phyloP scores from a whole-genome alignment of 306 rosid genomes.

The Cucurbita moschata region DNA sequence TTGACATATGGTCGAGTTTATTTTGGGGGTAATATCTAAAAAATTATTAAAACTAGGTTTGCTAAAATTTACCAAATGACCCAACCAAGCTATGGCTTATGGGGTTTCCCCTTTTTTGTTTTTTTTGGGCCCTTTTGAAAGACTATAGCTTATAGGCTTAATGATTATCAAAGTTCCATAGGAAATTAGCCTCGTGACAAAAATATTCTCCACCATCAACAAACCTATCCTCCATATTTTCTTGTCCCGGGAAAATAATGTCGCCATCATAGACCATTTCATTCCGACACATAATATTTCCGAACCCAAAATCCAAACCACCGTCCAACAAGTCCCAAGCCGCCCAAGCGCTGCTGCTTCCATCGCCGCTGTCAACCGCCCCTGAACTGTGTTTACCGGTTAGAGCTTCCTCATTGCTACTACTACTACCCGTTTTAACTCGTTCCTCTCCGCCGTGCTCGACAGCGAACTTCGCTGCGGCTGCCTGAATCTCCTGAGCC shows the following conservation, averaged over 20 bases:
- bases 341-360: slow-evolving; percentile 21
- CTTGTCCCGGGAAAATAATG: background rate
- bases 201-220: slow-evolving; percentile 7
- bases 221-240: slow-evolving; percentile 1
- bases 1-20: too few relatives aligned
- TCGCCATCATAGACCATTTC: slow-evolving; percentile 2
- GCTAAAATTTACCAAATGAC: too few relatives aligned
- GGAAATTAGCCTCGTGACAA: slow-evolving; percentile 28
- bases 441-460: background rate
- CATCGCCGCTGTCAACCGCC: background rate
- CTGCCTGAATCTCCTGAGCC: slow-evolving; percentile 30
- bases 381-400: background rate
- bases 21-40: too few relatives aligned
- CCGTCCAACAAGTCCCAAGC: slow-evolving; percentile 21
- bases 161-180: slow-evolving; percentile 40
- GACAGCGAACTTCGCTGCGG: slow-evolving; percentile 40
- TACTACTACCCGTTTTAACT: background rate
- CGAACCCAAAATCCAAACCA: slow-evolving; percentile 6
- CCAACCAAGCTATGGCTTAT: background rate
- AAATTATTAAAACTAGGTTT: too few relatives aligned
- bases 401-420: background rate
- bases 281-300: slow-evolving; percentile 12
- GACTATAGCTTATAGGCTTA: background rate
- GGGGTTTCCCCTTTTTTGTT: background rate
- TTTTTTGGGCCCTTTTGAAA: background rate